Conservation (phyloP, 139 green algal species). For the Spirogloea muscicola region DNA sequence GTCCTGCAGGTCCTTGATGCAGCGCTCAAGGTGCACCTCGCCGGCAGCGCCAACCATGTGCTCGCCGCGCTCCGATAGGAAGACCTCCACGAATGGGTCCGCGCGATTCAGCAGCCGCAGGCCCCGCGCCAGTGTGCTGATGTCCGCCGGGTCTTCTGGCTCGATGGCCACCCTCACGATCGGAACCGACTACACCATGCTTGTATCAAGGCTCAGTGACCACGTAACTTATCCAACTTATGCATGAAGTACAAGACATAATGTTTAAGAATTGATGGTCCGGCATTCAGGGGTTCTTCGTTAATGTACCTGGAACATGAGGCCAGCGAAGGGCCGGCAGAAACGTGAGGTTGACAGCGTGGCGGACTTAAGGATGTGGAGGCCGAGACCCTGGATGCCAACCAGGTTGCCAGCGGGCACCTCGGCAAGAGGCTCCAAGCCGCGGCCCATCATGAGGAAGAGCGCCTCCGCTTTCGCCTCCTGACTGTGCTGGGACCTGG, state of each 20-base stretch:
- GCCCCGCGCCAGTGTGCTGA: conserved; percentile 72
- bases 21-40: conserved; percentile 95
- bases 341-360: conserved; percentile 72
- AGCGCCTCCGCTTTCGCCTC: conserved; percentile 55
- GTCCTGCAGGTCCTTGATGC: conserved; percentile 88
- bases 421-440: conserved; percentile 60
- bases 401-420: conserved; percentile 89
- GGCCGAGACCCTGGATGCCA: conserved; percentile 76
- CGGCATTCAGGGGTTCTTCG: too few species aligned
- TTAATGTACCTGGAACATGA: conserved; percentile 87
- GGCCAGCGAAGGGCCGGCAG: conserved; percentile 73
- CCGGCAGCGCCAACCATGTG: conserved; percentile 83
- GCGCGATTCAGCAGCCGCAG: conserved; percentile 87
- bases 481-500: too few species aligned
- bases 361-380: conserved; percentile 83
- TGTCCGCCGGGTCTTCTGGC: conserved; percentile 68
- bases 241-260: too few species aligned
- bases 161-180: conserved; percentile 94
- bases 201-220: too few species aligned
- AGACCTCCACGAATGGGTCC: conserved; percentile 86
- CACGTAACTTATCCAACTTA: too few species aligned
- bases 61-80: conserved; percentile 38
- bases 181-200: too few species aligned
- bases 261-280: too few species aligned
- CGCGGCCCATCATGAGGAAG: conserved; percentile 96